Base-by-base conservation (phyloP, 164 flowering plant genomes). In the Chloranthus sessilifolius region DNA sequence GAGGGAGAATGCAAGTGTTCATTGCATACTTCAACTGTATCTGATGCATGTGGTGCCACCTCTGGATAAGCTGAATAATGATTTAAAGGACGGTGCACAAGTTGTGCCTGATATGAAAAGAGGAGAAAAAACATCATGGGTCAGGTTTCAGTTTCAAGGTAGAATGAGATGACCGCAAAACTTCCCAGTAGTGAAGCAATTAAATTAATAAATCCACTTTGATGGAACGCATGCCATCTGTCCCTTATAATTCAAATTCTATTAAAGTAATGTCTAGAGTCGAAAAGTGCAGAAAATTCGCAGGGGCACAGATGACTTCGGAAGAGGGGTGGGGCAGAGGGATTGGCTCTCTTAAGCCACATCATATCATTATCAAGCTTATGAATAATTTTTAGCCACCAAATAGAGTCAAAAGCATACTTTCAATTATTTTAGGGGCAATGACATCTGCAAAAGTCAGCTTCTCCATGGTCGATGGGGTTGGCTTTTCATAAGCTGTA, bases 61-160 rank as follows among this genome's bases (percentile, higher is more conserved):
- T 43, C 64, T n/a, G 65, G 29, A 39, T 66, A 24, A 45, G 56
- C 43, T 39, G 57, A 28, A 42, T 56, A 28, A 36, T 64, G 65
- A 42, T 58, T 38, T 36, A 1, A 52, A 10, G 52, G 62, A 47
- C 53, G 50, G 53, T 30, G 49, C 63, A 59, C 54, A 7, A 50
- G 5, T 28, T 63, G 56, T 53, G 61, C 76, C 76, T 72, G 60
- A 31, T 36, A 5, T 35, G 24, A 55, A 16, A 26, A 61, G 43
- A 16, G 14, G 24, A 39, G 21, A 29, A 4, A 52, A 40, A n/a
- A 12, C 12, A 31, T 23, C 17, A 25, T 9, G 17, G n/a, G n/a
- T n/a, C n/a, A n/a, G n/a, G n/a, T n/a, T n/a, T n/a, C n/a, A n/a
- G n/a, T n/a, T n/a, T n/a, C n/a, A n/a, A n/a, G n/a, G n/a, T n/a